Conservation (phyloP, 2,329 filamentous ascomycete species). For the Botrytis galanthina region DNA sequence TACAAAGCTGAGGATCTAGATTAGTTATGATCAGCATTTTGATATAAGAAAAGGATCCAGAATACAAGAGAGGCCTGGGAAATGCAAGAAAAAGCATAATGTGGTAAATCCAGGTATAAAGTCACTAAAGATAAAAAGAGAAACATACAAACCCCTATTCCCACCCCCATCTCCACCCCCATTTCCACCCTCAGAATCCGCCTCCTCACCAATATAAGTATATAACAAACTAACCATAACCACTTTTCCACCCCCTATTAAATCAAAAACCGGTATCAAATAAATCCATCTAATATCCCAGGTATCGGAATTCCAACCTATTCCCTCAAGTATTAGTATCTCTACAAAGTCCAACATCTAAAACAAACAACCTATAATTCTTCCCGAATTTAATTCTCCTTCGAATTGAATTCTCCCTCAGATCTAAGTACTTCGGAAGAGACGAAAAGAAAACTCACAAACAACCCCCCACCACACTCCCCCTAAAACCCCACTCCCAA, state of each 20-base stretch:
- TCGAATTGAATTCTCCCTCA: too few relatives aligned
- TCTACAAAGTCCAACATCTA: neutral
- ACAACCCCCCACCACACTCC: neutral
- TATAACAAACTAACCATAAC: neutral
- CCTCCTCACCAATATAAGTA: neutral
- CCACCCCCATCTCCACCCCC: neutral
- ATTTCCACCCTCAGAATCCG: neutral
- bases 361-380: neutral
- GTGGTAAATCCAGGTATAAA: neutral
- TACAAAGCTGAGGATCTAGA: neutral
- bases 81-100: neutral
- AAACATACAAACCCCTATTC: neutral
- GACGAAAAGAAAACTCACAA: neutral
- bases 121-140: neutral
- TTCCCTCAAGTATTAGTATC: neutral
- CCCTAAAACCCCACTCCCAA: neutral
- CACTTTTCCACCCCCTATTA: neutral
- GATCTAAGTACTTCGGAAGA: neutral
- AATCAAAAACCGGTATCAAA: neutral
- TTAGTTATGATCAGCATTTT: neutral
- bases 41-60: neutral
- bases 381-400: too few relatives aligned
- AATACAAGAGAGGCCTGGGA: neutral
- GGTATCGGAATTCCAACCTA: constrained; percentile 1
- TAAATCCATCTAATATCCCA: constrained; percentile 3